phyloP scores from a whole-genome alignment of 352 stramenopile species.

The Phytophthora nicotianae region DNA sequence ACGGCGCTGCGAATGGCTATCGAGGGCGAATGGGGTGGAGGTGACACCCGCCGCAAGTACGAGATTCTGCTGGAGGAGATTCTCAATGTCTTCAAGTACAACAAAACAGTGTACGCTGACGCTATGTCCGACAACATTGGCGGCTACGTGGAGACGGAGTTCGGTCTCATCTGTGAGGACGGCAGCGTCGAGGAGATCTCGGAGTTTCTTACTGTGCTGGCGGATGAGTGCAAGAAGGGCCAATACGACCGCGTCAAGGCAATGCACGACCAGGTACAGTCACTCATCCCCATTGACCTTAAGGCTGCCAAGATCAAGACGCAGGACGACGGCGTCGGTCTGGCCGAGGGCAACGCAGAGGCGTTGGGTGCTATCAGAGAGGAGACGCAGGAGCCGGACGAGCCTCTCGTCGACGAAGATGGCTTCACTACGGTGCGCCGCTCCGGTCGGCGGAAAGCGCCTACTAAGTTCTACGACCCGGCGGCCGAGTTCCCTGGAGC shows the following conservation, averaged over 20 bases:
- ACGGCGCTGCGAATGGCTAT: constrained; percentile 86
- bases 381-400: constrained; percentile 35
- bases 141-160: constrained; percentile 78
- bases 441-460: constrained; percentile 63
- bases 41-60: constrained; percentile 82
- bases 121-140: constrained; percentile 74
- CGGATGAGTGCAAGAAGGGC: constrained; percentile 82
- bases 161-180: constrained; percentile 81
- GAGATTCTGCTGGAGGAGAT: constrained; percentile 83
- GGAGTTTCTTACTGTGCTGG: constrained; percentile 65
- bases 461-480: constrained; percentile 81
- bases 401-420: constrained; percentile 62
- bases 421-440: constrained; percentile 78
- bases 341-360: constrained; percentile 17
- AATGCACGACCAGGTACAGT: constrained; percentile 76
- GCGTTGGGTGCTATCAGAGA: constrained; percentile 40
- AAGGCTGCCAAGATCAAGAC: constrained; percentile 73
- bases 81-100: constrained; percentile 82
- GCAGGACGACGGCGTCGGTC: constrained; percentile 38
- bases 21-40: constrained; percentile 83
- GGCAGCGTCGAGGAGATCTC: constrained; percentile 75
- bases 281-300: constrained; percentile 80
- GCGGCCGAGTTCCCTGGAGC: constrained; percentile 77
- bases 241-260: constrained; percentile 68
- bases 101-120: constrained; percentile 69